These are phyloP conservation scores for Nissolia schottii DNA, from an alignment of 306 rosid species.

Conservation along the genomic window DNA sequence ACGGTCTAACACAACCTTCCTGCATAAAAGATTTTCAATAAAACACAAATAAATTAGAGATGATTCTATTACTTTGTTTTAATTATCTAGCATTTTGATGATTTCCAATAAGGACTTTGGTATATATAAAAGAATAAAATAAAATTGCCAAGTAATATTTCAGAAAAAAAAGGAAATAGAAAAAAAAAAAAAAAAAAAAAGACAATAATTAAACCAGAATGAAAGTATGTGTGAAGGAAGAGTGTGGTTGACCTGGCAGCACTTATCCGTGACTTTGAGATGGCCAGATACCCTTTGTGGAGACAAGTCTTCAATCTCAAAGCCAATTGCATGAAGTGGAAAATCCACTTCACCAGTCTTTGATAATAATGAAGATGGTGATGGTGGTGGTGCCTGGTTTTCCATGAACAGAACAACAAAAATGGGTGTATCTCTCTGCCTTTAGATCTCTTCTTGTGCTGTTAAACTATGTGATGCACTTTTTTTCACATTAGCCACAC, in stretches of 20 bases:
- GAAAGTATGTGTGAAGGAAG: background rate
- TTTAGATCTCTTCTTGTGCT: too few species aligned
- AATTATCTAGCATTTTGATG: too few species aligned
- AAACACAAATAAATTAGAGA: too few species aligned
- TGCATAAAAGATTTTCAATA: too few species aligned
- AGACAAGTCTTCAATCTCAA: slow-evolving; percentile 46
- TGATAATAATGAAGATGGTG: background rate
- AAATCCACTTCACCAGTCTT: slow-evolving; percentile 48
- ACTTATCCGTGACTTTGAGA: slow-evolving; percentile 47
- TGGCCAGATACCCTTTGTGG: slow-evolving; percentile 56
- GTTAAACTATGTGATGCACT: background rate
- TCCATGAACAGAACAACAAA: slow-evolving; percentile 9
- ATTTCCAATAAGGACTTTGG: too few species aligned
- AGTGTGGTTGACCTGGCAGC: slow-evolving; percentile 52
- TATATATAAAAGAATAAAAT: too few species aligned
- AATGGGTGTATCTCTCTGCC: background rate
- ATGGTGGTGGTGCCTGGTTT: background rate
- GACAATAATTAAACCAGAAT: background rate
- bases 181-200: background rate
- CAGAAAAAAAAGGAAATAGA: too few species aligned
- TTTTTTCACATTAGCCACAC: too few species aligned
- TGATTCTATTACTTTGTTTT: too few species aligned
- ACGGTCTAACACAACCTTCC: too few species aligned
- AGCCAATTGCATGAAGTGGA: slow-evolving; percentile 59
- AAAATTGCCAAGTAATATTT: too few species aligned